These are phyloP conservation scores for Kalmanozyma brasiliensis DNA, from an alignment of 1,284 basidiomycete genomes.

Conservation along the genomic window DNA sequence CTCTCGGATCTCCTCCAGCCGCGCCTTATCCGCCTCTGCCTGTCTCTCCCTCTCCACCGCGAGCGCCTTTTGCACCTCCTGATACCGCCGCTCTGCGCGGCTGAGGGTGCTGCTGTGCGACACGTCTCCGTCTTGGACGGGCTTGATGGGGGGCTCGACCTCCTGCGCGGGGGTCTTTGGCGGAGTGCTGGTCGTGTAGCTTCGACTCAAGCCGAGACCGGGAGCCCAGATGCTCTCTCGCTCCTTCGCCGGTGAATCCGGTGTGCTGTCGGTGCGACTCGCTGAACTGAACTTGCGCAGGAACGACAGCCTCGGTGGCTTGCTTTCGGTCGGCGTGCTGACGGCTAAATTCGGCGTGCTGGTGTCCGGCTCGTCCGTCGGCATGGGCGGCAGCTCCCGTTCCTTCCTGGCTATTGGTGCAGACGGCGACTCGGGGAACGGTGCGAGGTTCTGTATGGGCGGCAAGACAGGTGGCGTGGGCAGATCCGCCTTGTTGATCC, in stretches of 20 bases:
- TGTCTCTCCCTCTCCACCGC: constrained; percentile 48
- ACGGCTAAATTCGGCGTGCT: constrained; percentile 24
- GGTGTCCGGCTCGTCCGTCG: constrained; percentile 11
- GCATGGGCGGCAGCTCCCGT: constrained; percentile 48
- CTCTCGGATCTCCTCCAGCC: constrained; percentile 26
- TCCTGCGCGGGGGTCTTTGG: constrained; percentile 21
- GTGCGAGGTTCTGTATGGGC: constrained; percentile 52
- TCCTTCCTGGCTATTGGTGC: constrained; percentile 9
- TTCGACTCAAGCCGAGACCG: constrained; percentile 6
- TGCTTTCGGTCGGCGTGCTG: constrained; percentile 23
- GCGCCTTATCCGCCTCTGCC: constrained; percentile 38
- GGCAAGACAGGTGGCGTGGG: constrained; percentile 39
- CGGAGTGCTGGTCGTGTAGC: too few species aligned
- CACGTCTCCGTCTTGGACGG: constrained; percentile 17
- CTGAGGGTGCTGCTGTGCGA: constrained; percentile 19
- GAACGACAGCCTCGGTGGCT: constrained; percentile 38
- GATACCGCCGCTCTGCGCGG: constrained; percentile 46
- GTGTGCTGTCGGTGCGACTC: constrained; percentile 23
- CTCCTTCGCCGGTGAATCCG: constrained; percentile 21
- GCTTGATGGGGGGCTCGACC: constrained; percentile 40
- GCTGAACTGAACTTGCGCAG: constrained; percentile 40
- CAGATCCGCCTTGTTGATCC: constrained; percentile 33
- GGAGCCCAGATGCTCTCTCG: constrained; percentile 1
- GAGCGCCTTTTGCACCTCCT: constrained; percentile 50
- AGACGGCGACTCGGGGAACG: constrained; percentile 28